Conservation (phyloP, 768 basidiomycete genomes). For the Boletus pseudopeckii region DNA sequence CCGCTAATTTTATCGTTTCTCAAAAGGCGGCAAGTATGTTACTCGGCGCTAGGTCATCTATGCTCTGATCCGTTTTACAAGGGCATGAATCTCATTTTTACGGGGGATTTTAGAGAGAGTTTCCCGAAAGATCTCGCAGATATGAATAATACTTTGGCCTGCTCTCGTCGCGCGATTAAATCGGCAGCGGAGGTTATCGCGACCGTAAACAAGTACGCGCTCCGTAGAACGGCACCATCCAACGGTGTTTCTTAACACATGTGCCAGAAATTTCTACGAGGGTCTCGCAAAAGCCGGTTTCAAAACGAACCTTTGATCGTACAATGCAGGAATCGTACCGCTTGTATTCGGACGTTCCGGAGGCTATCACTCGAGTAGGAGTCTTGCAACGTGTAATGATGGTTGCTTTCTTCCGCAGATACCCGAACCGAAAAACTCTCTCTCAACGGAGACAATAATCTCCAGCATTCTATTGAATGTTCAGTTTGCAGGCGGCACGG, state of each 20-base stretch:
- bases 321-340: conserved; percentile 30
- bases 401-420: conserved; percentile 5
- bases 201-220: background rate
- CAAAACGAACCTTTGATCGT: conserved; percentile 27
- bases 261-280: conserved; percentile 29
- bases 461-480: conserved; percentile 32
- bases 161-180: conserved; percentile 3
- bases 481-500: conserved; percentile 26
- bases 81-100: too few relatives aligned
- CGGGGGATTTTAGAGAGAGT: background rate
- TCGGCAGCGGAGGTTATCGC: background rate
- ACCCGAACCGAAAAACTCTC: conserved; percentile 38
- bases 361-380: conserved; percentile 31
- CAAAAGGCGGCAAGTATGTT: background rate
- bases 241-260: background rate
- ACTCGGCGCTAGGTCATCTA: conserved; percentile 2
- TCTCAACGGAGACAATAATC: conserved; percentile 41
- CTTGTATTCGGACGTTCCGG: conserved; percentile 26
- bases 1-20: conserved; percentile 2
- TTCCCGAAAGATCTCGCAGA: conserved; percentile 7
- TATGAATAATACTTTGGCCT: background rate
- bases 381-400: background rate
- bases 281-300: conserved; percentile 33
- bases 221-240: background rate
- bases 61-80: background rate